Base-by-base conservation (phyloP, 192 early-diverging fungal genomes). In the Phlyctochytrium planicorne region DNA sequence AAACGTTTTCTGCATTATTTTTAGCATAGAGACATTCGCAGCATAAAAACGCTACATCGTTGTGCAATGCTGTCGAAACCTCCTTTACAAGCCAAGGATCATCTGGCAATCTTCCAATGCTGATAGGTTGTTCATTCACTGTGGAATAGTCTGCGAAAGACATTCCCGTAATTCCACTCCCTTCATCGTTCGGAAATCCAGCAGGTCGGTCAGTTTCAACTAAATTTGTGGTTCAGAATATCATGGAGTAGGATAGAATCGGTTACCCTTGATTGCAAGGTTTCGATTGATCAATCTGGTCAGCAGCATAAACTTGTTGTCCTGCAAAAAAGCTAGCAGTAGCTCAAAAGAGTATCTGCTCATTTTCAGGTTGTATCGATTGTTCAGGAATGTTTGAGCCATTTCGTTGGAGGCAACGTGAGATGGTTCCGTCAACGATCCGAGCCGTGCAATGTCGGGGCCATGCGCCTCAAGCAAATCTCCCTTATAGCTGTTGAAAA, bases 281-380 rank as follows among this genome's bases (percentile, higher is more conserved):
- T 57, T 14, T 6, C 27, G 16, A 27, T 29, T 34, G 6, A 35
- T 62, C 29, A 37, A 65, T 25, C 40, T 82, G 68, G 96, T 85
- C 50, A 99, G 66, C 40, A 94, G 77, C 71, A 91, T 91, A 59
- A 90, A 91, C 57, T 91, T 88, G 80, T 94, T 94, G 66, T 98
- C 94, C 55, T 71, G 93, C 67, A 99, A 75, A 72, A 92, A 98
- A 61, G 89, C 84, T 56, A 97, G 70, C 59, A 98, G 84, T 24
- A 99, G 85, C 75, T 94, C 92, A 67, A 91, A 93, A 0, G 94
- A 89, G 16, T 92, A 93, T 14, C 87, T 79, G 50, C 91, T 88
- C 90, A 99, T 91, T 4, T 82, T 82, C 25, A 99, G 67, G 29
- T 81, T 84, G 75, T 95, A 99, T 72, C 91, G 91, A 76, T 92